These are phyloP conservation scores for Myxozyma vanderwaltii DNA, from an alignment of 805 yeast species.

Conservation along the genomic window DNA sequence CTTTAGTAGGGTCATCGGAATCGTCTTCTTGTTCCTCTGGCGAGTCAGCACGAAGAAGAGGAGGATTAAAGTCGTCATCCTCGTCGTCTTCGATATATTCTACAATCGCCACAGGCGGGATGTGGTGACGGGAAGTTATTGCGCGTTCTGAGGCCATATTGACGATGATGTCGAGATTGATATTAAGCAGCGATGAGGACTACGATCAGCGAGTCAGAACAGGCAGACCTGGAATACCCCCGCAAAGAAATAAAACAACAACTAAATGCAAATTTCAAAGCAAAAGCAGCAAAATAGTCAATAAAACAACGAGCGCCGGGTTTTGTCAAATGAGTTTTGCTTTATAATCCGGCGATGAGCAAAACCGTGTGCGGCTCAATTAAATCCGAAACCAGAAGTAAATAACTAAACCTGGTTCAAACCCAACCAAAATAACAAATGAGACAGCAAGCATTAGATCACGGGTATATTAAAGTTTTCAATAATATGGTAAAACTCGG, in stretches of 20 bases:
- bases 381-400: background rate
- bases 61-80: slow-evolving; percentile 23
- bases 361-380: slow-evolving; percentile 7
- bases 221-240: no score
- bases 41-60: background rate
- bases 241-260: no score
- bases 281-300: no score
- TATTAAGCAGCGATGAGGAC: no score
- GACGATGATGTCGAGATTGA: background rate
- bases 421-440: background rate
- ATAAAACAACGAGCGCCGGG: no score
- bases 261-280: no score
- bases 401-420: background rate
- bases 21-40: slow-evolving; percentile 15
- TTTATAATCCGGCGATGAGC: no score
- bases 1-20: background rate
- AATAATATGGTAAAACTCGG: background rate
- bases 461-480: no score
- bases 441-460: background rate
- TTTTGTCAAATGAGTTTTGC: no score
- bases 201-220: no score
- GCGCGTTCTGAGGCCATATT: background rate
- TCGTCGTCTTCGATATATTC: slow-evolving; percentile 33
- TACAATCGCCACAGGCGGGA: slow-evolving; percentile 11
- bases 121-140: background rate